Evolutionary conservation across 2,329 filamentous ascomycete species (phyloP).

Genomic region (Cyphellophora europaea): DNA sequence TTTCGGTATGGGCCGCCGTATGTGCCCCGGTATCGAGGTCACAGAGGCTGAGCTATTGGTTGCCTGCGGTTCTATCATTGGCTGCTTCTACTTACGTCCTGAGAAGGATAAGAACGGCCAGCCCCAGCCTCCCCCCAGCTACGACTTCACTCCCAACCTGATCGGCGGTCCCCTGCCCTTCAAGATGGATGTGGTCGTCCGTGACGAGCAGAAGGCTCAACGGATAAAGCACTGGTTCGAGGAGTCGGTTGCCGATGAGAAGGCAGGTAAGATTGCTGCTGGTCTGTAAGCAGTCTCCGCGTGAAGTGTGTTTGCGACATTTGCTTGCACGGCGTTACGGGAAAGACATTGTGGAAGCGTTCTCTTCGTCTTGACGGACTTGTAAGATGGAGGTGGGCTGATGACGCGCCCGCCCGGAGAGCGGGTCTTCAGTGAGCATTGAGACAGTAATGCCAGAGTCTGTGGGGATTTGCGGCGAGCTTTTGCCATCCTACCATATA

Average conservation of each 20-base stretch:
- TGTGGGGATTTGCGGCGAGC: too few species aligned
- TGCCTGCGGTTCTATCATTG: slow-evolving; percentile 19
- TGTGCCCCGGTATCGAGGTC: slow-evolving; percentile 21
- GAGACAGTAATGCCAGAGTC: too few species aligned
- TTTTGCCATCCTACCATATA: too few species aligned
- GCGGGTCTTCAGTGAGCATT: too few species aligned
- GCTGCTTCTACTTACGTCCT: slow-evolving; percentile 18
- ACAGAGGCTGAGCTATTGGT: slow-evolving; percentile 19
- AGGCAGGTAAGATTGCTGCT: slow-evolving; percentile 13
- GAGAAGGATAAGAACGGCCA: slow-evolving; percentile 17
- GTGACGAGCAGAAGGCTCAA: slow-evolving; percentile 16
- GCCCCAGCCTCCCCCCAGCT: slow-evolving; percentile 14
- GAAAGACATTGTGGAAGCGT: too few species aligned
- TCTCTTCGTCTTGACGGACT: too few species aligned
- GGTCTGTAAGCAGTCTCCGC: too few species aligned
- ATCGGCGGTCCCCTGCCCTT: slow-evolving; percentile 20
- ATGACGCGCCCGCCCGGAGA: too few species aligned
- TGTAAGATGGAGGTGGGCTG: too few species aligned
- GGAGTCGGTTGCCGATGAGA: slow-evolving; percentile 17
- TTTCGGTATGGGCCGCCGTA: slow-evolving; percentile 23
- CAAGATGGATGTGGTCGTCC: slow-evolving; percentile 19
- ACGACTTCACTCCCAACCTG: slow-evolving; percentile 18
- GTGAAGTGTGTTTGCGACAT: too few species aligned
- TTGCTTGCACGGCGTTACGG: too few species aligned
- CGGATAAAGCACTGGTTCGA: slow-evolving; percentile 19